Evolutionary conservation across 2,329 filamentous ascomycete species (phyloP).

Genomic region (Nigrospora oryzae): DNA sequence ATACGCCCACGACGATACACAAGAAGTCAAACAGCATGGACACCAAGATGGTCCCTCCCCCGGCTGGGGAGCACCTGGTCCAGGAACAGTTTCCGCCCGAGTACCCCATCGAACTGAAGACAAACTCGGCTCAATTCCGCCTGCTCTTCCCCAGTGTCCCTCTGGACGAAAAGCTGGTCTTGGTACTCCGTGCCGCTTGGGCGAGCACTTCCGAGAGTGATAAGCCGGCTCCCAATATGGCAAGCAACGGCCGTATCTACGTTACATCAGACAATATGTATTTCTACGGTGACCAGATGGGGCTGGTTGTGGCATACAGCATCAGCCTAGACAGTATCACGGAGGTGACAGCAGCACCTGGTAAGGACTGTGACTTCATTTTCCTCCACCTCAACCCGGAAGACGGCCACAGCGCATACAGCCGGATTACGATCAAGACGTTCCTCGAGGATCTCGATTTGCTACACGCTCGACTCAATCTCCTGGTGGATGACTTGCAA

Average conservation of each 20-base stretch:
- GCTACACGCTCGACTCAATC: slow-evolving; percentile 76
- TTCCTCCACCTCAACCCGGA: slow-evolving; percentile 69
- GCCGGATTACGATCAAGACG: slow-evolving; percentile 78
- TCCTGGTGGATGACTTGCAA: slow-evolving; percentile 72
- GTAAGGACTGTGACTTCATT: slow-evolving; percentile 86
- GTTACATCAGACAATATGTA: slow-evolving; percentile 83
- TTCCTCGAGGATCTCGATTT: slow-evolving; percentile 84
- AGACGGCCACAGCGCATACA: slow-evolving; percentile 53
- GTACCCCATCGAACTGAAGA: slow-evolving; percentile 74
- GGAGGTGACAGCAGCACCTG: slow-evolving; percentile 84
- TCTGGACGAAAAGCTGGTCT: slow-evolving; percentile 70
- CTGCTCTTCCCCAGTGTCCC: slow-evolving; percentile 80
- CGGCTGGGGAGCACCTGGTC: slow-evolving; percentile 18
- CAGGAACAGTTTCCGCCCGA: slow-evolving; percentile 57
- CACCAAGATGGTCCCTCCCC: slow-evolving; percentile 18
- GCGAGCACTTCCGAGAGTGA: slow-evolving; percentile 38
- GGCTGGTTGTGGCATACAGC: slow-evolving; percentile 75
- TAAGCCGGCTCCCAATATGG: slow-evolving; percentile 44
- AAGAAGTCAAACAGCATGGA: slow-evolving; percentile 37
- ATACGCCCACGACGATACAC: slow-evolving; percentile 19
- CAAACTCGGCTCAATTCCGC: slow-evolving; percentile 88
- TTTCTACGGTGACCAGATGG: slow-evolving; percentile 93
- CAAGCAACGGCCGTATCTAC: slow-evolving; percentile 67
- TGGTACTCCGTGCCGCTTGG: slow-evolving; percentile 93
- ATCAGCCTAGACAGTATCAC: slow-evolving; percentile 69